Evolutionary conservation across 257 asterid genomes (phyloP), one percentile per base, ranked within the genome.

Genomic region (Nicotiana obtusifolia): DNA sequence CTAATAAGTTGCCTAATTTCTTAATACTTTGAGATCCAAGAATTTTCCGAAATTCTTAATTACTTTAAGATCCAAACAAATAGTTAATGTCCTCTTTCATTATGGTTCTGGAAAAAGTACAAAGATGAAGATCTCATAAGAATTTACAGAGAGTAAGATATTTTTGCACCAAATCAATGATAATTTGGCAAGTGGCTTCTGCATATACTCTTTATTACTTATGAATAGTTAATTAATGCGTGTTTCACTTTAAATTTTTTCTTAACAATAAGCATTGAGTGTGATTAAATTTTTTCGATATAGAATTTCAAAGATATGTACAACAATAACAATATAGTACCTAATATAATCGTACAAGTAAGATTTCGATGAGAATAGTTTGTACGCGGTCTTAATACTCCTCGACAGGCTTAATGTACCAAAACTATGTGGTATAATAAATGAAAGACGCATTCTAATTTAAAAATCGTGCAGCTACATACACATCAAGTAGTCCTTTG

Each of bases 291-390:
- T 2, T 0, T 16, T 53, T 33, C 1, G 1, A 33, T 33, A 47
- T 17, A 33, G 54, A 67, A 35, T 19, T 1, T 2, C 30, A 69
- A 37, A 68, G 5, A 0, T 8, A 2, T 41, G 10, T 41, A 41
- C 49, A 41, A 41, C 0, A 37, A 41, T 41, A 41, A 41, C 3
- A 41, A 41, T 41, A 41, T 0, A 3, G 0, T 8, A 41, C 10
- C 0, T 8, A 41, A 3, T 41, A 41, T 41, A 41, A 41, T 41
- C 3, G 0, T 10, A 41, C 11, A 41, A 41, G 0, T 8, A 0
- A 2, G 7, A 7, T 37, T 0, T 37, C 2, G 2, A 0, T 1
- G 0, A 37, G 9, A 0, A 0, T 37, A 41, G 0, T 41, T 0
- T 41, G 11, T 41, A 41, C 2, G 11, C 0, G 8, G 2, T 2